These are phyloP conservation scores for Trichoderma asperelloides DNA, from an alignment of 495 filamentous ascomycete genomes.

Conservation along the genomic window DNA sequence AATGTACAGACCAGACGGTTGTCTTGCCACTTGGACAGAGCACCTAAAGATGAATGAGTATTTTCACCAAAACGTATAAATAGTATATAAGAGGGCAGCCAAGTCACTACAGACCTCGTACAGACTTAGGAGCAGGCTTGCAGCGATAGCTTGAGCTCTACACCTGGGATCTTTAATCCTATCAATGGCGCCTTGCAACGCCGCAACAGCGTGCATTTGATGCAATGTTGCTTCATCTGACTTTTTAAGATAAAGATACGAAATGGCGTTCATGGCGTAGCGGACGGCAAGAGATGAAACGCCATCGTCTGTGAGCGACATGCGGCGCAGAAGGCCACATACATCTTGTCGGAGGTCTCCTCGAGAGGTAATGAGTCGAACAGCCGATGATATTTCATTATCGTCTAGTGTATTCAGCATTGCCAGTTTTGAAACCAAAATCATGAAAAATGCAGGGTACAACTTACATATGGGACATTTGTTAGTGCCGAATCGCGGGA, in stretches of 20 bases:
- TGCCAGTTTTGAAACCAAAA: not conserved
- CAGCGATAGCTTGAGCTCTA: not conserved
- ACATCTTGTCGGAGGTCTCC: not conserved
- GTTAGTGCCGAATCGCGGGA: not conserved
- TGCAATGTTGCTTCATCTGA: not conserved
- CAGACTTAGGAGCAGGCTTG: not conserved
- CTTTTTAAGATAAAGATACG: not conserved
- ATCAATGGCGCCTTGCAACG: not conserved
- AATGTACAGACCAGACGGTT: not conserved
- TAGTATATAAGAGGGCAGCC: not conserved
- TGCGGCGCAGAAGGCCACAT: not conserved
- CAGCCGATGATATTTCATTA: not conserved
- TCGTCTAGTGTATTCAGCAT: not conserved
- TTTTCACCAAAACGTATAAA: not conserved
- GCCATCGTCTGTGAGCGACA: not conserved
- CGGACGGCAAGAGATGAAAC: not conserved
- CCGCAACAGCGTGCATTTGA: not conserved
- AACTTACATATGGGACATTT: not conserved
- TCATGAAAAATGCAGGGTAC: not conserved
- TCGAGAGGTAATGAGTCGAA: not conserved
- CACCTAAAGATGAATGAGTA: not conserved
- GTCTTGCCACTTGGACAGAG: not conserved
- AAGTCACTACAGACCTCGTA: conserved; percentile 4
- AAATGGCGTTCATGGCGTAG: conserved; percentile 1
- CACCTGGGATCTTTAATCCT: not conserved